phyloP scores from a whole-genome alignment of 192 early-diverging fungal genomes.

The Backusella australiensis region DNA sequence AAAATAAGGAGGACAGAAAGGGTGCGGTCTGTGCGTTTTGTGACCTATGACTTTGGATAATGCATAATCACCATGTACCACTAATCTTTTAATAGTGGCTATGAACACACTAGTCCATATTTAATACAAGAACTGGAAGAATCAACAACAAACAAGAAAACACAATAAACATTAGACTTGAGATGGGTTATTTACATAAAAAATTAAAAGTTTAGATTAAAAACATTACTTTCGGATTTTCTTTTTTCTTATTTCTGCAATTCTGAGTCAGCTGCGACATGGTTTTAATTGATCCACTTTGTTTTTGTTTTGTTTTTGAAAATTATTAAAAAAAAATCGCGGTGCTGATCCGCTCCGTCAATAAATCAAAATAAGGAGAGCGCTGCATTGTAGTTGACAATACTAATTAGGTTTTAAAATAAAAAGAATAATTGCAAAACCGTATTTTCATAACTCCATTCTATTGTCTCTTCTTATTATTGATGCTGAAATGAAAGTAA shows the following conservation, averaged over 20 bases:
- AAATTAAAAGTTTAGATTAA: neutral
- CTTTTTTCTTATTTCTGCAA: neutral
- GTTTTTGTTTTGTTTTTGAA: neutral
- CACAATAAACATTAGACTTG: neutral
- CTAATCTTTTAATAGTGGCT: neutral
- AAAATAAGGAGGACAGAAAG: neutral
- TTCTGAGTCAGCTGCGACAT: neutral
- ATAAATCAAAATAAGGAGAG: neutral
- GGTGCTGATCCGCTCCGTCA: neutral
- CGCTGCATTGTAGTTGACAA: neutral
- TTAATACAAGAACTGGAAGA: neutral
- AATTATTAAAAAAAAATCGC: neutral
- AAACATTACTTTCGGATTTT: neutral
- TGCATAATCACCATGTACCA: neutral
- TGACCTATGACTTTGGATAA: neutral
- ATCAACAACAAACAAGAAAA: neutral
- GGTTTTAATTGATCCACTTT: neutral
- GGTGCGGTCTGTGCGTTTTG: neutral
- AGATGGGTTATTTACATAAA: neutral
- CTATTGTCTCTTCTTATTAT: neutral
- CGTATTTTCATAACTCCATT: neutral
- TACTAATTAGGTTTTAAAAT: neutral
- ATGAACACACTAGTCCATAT: neutral
- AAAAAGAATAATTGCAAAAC: neutral
- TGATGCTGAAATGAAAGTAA: neutral